Evolutionary conservation across 805 yeast species (phyloP).

Genomic region (Kazachstania taianensis): DNA sequence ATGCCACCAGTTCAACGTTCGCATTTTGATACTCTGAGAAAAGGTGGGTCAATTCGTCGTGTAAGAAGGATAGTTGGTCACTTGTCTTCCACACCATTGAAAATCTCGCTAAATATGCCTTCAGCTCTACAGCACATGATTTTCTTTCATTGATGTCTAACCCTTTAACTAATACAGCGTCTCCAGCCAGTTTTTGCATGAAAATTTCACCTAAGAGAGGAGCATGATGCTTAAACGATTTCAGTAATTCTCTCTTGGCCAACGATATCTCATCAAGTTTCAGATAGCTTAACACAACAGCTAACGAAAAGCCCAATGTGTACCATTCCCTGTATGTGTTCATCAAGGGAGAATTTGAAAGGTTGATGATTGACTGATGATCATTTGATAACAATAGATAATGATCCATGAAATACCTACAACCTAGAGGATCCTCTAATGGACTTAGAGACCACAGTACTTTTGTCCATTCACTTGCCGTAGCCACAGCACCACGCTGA

Average conservation of each 20-base stretch:
- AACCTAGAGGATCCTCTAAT: constrained; percentile 75
- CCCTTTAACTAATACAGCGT: constrained; percentile 7
- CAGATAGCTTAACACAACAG: constrained; percentile 54
- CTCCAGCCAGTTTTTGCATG: constrained; percentile 20
- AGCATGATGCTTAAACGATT: constrained; percentile 50
- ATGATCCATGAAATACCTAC: constrained; percentile 70
- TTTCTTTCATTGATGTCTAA: constrained; percentile 16
- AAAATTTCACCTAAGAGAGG: constrained; percentile 31
- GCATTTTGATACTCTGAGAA: constrained; percentile 11
- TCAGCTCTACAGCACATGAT: constrained; percentile 32
- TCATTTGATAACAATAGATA: constrained; percentile 62
- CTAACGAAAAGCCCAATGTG: constrained; percentile 63
- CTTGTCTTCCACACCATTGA: constrained; percentile 44
- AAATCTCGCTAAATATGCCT: constrained; percentile 52
- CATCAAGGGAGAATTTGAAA: constrained; percentile 46
- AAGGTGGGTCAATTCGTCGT: constrained; percentile 30
- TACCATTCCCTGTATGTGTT: constrained; percentile 54
- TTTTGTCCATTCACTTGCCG: constrained; percentile 71
- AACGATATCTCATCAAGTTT: constrained; percentile 30
- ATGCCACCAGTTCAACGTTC: neutral
- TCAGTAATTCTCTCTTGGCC: constrained; percentile 40
- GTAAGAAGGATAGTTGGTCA: constrained; percentile 38
- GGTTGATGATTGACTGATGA: constrained; percentile 47
- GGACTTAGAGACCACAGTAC: constrained; percentile 61
- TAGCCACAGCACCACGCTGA: constrained; percentile 64